Conservation (phyloP, 495 filamentous ascomycete genomes). For the Penicillium ucsense region DNA sequence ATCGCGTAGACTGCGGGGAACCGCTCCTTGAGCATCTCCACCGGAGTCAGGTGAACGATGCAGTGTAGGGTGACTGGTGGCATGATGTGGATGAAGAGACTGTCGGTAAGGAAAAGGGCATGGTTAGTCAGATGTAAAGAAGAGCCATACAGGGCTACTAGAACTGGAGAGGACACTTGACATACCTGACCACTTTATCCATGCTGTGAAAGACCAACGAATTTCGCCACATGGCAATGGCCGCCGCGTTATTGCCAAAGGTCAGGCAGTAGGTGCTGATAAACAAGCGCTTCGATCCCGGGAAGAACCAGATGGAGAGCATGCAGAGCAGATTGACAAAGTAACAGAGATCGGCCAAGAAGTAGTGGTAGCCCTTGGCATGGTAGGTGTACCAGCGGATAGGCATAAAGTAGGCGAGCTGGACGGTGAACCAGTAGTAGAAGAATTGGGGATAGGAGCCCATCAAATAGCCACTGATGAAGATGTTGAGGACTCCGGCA, state of each 20-base stretch:
- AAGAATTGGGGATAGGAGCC: slow-evolving; percentile 79
- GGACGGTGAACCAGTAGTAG: slow-evolving; percentile 82
- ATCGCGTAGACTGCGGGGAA: slow-evolving; percentile 84
- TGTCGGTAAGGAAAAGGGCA: slow-evolving; percentile 14
- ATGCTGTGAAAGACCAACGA: slow-evolving; percentile 95
- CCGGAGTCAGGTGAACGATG: slow-evolving; percentile 70
- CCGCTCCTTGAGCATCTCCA: slow-evolving; percentile 51
- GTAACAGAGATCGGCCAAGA: slow-evolving; percentile 93
- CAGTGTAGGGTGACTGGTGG: slow-evolving; percentile 88
- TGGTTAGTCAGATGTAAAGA: slow-evolving; percentile 4
- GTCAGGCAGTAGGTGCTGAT: slow-evolving; percentile 89
- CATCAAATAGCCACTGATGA: slow-evolving; percentile 89
- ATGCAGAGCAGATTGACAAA: slow-evolving; percentile 87
- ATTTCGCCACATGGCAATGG: slow-evolving; percentile 99
- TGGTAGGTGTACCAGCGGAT: slow-evolving; percentile 88
- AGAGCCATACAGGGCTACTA: too few species aligned
- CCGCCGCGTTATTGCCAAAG: slow-evolving; percentile 92
- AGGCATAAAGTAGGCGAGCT: slow-evolving; percentile 91
- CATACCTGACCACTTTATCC: slow-evolving; percentile 81
- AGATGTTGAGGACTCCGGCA: slow-evolving; percentile 89
- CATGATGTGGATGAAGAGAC: slow-evolving; percentile 98
- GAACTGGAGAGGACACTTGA: neutral
- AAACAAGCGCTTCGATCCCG: slow-evolving; percentile 80
- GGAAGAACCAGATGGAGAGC: slow-evolving; percentile 83
- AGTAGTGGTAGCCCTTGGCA: slow-evolving; percentile 88